phyloP scores from a whole-genome alignment of 1,284 basidiomycete species.

The Xerocomus nothofagi region DNA sequence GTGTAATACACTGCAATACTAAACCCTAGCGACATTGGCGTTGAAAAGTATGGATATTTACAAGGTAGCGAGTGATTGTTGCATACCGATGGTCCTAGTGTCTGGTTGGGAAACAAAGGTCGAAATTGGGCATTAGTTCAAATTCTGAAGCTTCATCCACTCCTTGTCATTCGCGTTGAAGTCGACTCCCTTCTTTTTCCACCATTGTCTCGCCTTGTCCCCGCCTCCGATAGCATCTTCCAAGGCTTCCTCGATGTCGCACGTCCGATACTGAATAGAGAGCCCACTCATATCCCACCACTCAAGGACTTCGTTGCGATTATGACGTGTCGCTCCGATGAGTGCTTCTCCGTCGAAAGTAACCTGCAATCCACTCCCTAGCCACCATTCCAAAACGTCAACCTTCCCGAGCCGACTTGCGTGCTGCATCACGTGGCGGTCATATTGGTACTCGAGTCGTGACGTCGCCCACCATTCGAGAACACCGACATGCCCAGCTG shows the following conservation, averaged over 20 bases:
- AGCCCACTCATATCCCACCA: slow-evolving; percentile 83
- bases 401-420: slow-evolving; percentile 79
- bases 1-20: slow-evolving; percentile 10
- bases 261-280: slow-evolving; percentile 78
- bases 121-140: slow-evolving; percentile 48
- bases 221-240: slow-evolving; percentile 81
- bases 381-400: slow-evolving; percentile 81
- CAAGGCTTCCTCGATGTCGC: slow-evolving; percentile 82
- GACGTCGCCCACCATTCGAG: slow-evolving; percentile 84
- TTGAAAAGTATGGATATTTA: slow-evolving; percentile 4
- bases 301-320: slow-evolving; percentile 75
- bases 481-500: slow-evolving; percentile 64
- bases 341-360: slow-evolving; percentile 78
- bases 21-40: not conserved
- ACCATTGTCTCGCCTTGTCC: slow-evolving; percentile 70
- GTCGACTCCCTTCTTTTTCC: slow-evolving; percentile 73
- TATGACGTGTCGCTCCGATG: slow-evolving; percentile 74
- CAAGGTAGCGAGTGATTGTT: slow-evolving; percentile 1
- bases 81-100: not conserved
- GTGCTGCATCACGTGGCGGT: slow-evolving; percentile 70
- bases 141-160: slow-evolving; percentile 76
- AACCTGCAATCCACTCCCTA: slow-evolving; percentile 69
- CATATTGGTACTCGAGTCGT: slow-evolving; percentile 72
- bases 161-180: slow-evolving; percentile 78
- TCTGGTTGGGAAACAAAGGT: not conserved